Conservation (phyloP, 2,329 filamentous ascomycete genomes). For the Colletotrichum godetiae region DNA sequence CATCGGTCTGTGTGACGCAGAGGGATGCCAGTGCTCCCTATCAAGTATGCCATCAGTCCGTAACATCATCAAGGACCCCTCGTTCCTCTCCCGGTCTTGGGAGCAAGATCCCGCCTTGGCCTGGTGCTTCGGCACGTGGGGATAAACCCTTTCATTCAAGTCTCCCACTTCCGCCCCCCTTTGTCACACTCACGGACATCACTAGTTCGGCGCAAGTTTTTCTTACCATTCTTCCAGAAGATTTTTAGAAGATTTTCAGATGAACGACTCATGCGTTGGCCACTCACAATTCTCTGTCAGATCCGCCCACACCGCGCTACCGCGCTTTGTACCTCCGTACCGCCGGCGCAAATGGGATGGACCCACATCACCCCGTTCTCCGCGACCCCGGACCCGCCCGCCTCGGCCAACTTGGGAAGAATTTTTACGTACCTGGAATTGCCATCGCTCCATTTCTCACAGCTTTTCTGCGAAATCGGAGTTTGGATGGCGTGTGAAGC, state of each 20-base stretch:
- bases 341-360: not conserved
- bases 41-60: not conserved
- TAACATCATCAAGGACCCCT: not conserved
- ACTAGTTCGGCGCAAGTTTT: not conserved
- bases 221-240: not conserved
- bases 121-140: not conserved
- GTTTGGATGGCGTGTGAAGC: not conserved
- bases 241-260: not conserved
- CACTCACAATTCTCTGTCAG: not conserved
- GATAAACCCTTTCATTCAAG: not conserved
- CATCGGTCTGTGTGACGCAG: not conserved
- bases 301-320: not conserved
- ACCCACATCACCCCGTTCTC: not conserved
- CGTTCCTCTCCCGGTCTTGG: not conserved
- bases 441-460: not conserved
- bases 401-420: slow-evolving; percentile 3
- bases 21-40: not conserved
- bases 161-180: no score
- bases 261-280: slow-evolving; percentile 23
- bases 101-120: not conserved
- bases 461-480: slow-evolving; percentile 21
- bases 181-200: not conserved
- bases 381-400: slow-evolving; percentile 24
- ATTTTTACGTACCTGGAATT: slow-evolving; percentile 29
- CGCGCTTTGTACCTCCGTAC: no score